Percentiles rank a stretch among this genome's conserved stretches.
phyloP scores from a whole-genome alignment of 208 protist genomes.

The Leishmania amazonensis region DNA sequence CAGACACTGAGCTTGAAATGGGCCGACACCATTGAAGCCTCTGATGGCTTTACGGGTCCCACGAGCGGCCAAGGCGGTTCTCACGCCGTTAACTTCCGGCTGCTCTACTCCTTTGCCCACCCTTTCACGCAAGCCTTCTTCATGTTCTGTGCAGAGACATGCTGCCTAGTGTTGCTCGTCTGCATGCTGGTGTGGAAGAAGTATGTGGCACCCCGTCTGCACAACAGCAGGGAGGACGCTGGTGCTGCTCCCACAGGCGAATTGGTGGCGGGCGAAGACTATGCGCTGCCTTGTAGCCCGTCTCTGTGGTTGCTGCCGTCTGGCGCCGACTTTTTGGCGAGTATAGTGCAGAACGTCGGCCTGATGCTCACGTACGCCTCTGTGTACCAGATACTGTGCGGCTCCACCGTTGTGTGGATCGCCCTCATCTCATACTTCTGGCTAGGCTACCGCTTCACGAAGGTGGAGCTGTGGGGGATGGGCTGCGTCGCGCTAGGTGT shows the following conservation, averaged over 20 bases:
- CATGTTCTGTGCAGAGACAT: slow-evolving; percentile 84
- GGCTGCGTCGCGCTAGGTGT: slow-evolving; percentile 57
- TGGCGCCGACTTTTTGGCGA: slow-evolving; percentile 82
- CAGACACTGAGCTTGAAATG: slow-evolving; percentile 68
- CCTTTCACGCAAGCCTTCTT: slow-evolving; percentile 83
- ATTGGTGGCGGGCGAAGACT: slow-evolving; percentile 39
- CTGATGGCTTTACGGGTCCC: slow-evolving; percentile 32
- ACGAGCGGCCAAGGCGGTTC: neutral
- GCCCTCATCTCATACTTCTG: slow-evolving; percentile 85
- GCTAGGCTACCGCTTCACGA: slow-evolving; percentile 62
- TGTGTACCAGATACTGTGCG: slow-evolving; percentile 94
- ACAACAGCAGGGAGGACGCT: neutral
- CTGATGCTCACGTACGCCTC: slow-evolving; percentile 88
- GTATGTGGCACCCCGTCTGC: slow-evolving; percentile 17
- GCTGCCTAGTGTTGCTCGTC: slow-evolving; percentile 63
- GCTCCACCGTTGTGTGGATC: slow-evolving; percentile 89
- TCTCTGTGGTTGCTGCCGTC: slow-evolving; percentile 65
- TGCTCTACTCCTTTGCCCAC: slow-evolving; percentile 67
- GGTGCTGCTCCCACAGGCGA: neutral
- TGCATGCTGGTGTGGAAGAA: slow-evolving; percentile 32
- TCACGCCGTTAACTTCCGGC: slow-evolving; percentile 13
- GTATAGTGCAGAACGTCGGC: slow-evolving; percentile 87
- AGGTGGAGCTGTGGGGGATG: slow-evolving; percentile 75
- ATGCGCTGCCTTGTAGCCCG: slow-evolving; percentile 53
- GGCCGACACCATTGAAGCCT: slow-evolving; percentile 40